phyloP scores from a whole-genome alignment of 2,329 filamentous ascomycete species.

The Polychaeton citri region DNA sequence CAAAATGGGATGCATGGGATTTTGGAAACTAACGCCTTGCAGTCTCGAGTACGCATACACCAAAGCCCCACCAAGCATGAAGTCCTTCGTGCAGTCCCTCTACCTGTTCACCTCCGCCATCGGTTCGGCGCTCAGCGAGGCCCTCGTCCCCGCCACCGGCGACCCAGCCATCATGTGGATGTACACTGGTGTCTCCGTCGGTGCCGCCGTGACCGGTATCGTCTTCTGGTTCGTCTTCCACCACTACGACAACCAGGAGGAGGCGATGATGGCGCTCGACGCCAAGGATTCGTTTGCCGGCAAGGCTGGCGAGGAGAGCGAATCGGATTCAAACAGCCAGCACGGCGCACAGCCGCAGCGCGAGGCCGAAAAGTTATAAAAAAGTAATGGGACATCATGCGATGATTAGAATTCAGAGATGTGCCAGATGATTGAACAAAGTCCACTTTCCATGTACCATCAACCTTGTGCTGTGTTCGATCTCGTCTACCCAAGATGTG shows the following conservation, averaged over 20 bases:
- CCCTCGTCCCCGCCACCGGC: constrained; percentile 45
- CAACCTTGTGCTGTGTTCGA: too few species aligned
- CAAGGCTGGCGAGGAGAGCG: constrained; percentile 6
- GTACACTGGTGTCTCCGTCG: constrained; percentile 20
- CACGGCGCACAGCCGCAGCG: constrained; percentile 4
- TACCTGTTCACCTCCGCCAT: constrained; percentile 48
- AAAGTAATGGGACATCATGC: too few species aligned
- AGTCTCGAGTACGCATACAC: constrained; percentile 34
- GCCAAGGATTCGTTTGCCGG: constrained; percentile 2
- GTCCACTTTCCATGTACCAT: too few species aligned
- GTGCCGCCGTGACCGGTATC: constrained; percentile 9
- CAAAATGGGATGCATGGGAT: too few species aligned
- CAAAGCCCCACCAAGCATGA: constrained; percentile 34
- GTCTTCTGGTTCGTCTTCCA: constrained; percentile 18
- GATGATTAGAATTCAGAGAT: too few species aligned
- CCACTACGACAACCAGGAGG: constrained; percentile 35
- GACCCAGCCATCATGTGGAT: constrained; percentile 57
- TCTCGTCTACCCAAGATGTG: too few species aligned
- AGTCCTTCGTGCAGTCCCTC: constrained; percentile 39
- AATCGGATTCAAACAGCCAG: constrained; percentile 3
- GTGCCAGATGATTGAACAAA: too few species aligned
- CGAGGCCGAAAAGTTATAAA: too few species aligned
- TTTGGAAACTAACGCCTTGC: too few species aligned
- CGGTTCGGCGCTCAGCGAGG: constrained; percentile 46
- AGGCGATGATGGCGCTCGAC: constrained; percentile 37